A percentile compares a stretch with the other conserved stretches of the same genome.
These are phyloP conservation scores for Fagopyrum tataricum DNA, from an alignment of 148 eudicot genomes.

Conservation along the genomic window DNA sequence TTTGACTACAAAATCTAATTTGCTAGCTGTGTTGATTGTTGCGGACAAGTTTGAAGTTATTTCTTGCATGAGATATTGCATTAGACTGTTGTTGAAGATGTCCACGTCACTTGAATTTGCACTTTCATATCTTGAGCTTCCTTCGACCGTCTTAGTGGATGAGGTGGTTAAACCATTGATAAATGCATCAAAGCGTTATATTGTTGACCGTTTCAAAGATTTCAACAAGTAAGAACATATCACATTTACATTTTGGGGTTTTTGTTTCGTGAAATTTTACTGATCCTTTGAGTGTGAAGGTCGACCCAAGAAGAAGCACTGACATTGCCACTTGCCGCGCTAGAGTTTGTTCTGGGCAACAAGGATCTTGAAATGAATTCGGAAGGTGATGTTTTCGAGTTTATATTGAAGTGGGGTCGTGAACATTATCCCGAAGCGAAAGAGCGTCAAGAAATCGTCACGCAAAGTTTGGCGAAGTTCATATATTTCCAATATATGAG, in stretches of 20 bases:
- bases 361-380: slow-evolving; percentile 80
- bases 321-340: slow-evolving; percentile 65
- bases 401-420: slow-evolving; percentile 68
- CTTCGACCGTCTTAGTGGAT: slow-evolving; percentile 49
- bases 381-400: slow-evolving; percentile 77
- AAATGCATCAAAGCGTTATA: slow-evolving; percentile 59
- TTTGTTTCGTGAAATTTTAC: not conserved
- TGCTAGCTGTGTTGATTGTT: slow-evolving; percentile 71
- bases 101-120: slow-evolving; percentile 71
- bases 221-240: slow-evolving; percentile 44
- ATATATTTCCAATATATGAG: slow-evolving; percentile 80
- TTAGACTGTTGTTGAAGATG: slow-evolving; percentile 44
- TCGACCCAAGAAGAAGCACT: slow-evolving; percentile 59
- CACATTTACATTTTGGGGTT: not conserved
- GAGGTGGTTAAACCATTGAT: slow-evolving; percentile 58
- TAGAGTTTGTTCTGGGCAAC: slow-evolving; percentile 63
- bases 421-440: slow-evolving; percentile 53
- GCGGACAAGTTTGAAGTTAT: slow-evolving; percentile 80
- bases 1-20: slow-evolving; percentile 42
- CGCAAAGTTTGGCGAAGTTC: slow-evolving; percentile 47
- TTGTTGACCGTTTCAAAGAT: slow-evolving; percentile 60
- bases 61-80: slow-evolving; percentile 68
- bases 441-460: slow-evolving; percentile 65
- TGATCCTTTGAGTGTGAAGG: slow-evolving; percentile 25
- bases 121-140: slow-evolving; percentile 59